A percentile compares a stretch with the other conserved stretches of the same genome.
Evolutionary conservation across 441 rosid genomes (phyloP).

Genomic region (Kokia cookei): DNA sequence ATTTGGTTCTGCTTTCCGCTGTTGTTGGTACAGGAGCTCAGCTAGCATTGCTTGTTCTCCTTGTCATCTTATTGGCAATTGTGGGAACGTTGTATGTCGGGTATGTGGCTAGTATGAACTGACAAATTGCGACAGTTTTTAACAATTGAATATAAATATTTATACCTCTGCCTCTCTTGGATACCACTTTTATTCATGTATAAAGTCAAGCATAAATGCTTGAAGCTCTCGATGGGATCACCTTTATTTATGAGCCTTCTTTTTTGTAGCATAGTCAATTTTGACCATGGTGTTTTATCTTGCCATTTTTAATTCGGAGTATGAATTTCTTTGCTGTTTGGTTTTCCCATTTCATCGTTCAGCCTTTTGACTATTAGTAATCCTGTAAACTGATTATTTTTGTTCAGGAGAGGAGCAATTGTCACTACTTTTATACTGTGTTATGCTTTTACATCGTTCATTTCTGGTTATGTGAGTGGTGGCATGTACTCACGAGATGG

Average conservation of each 20-base stretch:
- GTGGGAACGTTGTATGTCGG: slow-evolving; percentile 90
- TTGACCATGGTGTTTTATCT: neutral
- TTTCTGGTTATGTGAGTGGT: slow-evolving; percentile 98
- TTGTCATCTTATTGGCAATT: slow-evolving; percentile 92
- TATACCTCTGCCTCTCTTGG: neutral
- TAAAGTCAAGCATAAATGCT: neutral
- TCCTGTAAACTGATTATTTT: neutral
- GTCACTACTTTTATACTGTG: slow-evolving; percentile 95
- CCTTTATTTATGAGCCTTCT: neutral
- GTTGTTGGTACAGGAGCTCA: slow-evolving; percentile 98
- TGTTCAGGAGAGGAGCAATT: slow-evolving; percentile 96
- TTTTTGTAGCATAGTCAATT: neutral
- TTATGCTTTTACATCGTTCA: slow-evolving; percentile 94
- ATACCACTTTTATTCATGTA: neutral
- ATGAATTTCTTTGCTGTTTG: neutral
- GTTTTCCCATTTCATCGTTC: neutral
- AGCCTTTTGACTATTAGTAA: neutral
- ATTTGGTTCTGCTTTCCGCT: slow-evolving; percentile 73
- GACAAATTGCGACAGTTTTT: neutral
- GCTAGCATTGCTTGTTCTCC: slow-evolving; percentile 88
- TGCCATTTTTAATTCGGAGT: neutral
- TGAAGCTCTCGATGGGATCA: neutral
- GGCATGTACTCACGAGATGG: slow-evolving; percentile 99
- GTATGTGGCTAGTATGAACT: slow-evolving; percentile 42
- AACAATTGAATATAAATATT: neutral